These are phyloP conservation scores for Chaetothyriales sp. DNA, from an alignment of 2,329 filamentous ascomycete genomes.

Conservation along the genomic window DNA sequence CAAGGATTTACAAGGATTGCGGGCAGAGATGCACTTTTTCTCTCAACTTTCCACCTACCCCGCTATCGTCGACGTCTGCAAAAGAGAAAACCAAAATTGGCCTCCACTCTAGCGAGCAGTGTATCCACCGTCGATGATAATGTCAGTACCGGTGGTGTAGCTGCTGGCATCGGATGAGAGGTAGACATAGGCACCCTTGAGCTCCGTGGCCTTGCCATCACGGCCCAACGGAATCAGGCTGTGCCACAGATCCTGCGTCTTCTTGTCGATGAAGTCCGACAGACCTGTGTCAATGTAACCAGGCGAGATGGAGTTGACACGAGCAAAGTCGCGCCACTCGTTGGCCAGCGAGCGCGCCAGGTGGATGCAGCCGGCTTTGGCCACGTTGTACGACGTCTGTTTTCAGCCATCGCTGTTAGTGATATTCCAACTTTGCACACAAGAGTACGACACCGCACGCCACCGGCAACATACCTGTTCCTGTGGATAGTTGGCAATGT, in stretches of 20 bases:
- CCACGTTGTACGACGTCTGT: constrained; percentile 46
- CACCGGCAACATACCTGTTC: constrained; percentile 37
- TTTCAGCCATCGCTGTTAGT: neutral
- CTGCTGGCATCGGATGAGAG: constrained; percentile 34
- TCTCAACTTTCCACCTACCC: neutral
- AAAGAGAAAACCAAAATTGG: neutral
- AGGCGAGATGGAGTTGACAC: constrained; percentile 54
- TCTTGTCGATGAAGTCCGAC: constrained; percentile 47
- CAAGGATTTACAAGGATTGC: neutral
- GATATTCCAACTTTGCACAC: neutral
- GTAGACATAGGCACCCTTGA: constrained; percentile 47
- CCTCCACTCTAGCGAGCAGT: constrained; percentile 25
- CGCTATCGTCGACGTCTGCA: neutral
- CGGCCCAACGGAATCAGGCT: constrained; percentile 48
- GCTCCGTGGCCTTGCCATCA: constrained; percentile 50
- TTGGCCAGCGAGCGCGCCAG: constrained; percentile 51
- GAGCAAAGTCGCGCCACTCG: constrained; percentile 56
- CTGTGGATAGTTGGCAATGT: constrained; percentile 46
- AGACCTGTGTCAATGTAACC: constrained; percentile 57
- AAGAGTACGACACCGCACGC: neutral
- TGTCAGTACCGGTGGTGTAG: constrained; percentile 37
- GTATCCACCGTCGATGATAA: constrained; percentile 39
- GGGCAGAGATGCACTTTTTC: neutral
- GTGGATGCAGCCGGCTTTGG: constrained; percentile 55
- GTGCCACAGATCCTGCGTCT: constrained; percentile 45